Percentiles rank a stretch among this genome's conserved stretches.
Conservation (phyloP, 805 yeast species). For the Sugiyamaella floridensis region DNA sequence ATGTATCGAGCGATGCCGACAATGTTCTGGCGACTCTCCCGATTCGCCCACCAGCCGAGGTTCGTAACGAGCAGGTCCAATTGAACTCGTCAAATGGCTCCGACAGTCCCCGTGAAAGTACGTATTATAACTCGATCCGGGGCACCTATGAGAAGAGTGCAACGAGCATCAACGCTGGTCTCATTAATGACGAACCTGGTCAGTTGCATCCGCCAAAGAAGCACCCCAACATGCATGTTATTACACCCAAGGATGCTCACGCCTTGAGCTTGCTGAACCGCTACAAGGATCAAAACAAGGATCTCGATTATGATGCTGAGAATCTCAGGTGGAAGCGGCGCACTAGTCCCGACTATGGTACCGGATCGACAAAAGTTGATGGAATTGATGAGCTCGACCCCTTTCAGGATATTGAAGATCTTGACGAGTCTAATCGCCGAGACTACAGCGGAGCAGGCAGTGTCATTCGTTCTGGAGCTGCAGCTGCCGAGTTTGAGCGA, state of each 20-base stretch:
- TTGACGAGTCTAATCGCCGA: slow-evolving; percentile 12
- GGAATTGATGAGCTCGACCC: slow-evolving; percentile 18
- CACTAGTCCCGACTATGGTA: slow-evolving; percentile 9
- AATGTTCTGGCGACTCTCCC: neutral
- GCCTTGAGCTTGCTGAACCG: slow-evolving; percentile 3
- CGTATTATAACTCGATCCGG: slow-evolving; percentile 11
- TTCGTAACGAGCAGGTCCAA: neutral
- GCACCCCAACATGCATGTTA: slow-evolving; percentile 14
- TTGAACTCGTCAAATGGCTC: neutral
- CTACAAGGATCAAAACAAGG: neutral
- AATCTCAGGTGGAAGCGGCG: neutral
- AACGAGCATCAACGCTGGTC: neutral
- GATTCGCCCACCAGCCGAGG: neutral
- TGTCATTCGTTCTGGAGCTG: no score
- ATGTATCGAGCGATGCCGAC: neutral
- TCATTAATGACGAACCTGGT: neutral
- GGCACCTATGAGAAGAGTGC: slow-evolving; percentile 6
- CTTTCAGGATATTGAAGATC: slow-evolving; percentile 25
- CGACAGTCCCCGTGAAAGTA: neutral
- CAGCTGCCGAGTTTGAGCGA: no score
- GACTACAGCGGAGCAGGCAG: no score
- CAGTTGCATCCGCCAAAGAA: neutral
- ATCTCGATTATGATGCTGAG: neutral
- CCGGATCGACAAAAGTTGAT: slow-evolving; percentile 18
- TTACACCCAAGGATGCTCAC: slow-evolving; percentile 20